Conservation (phyloP, 2,329 filamentous ascomycete species). For the Cladosporium velox region DNA sequence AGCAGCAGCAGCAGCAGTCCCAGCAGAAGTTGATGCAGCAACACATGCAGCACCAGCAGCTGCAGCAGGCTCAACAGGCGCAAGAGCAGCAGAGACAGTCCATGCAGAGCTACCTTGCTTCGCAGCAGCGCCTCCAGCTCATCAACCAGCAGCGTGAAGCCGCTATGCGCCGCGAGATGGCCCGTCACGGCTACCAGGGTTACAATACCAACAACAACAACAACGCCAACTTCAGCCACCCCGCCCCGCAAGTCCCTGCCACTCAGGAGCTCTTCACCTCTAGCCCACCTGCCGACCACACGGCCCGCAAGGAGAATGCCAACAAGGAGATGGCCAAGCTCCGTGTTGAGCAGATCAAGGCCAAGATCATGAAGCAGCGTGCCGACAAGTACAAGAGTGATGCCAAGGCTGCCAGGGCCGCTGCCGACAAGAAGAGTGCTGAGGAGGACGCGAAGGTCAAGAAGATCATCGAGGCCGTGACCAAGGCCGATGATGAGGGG, state of each 20-base stretch:
- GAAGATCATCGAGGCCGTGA: conserved; percentile 33
- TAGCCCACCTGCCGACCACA: background rate
- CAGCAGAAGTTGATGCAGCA: background rate
- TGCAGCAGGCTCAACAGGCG: conserved; percentile 21
- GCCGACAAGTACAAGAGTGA: conserved; percentile 31
- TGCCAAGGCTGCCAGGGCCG: conserved; percentile 29
- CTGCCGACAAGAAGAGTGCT: conserved; percentile 33
- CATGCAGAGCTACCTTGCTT: conserved; percentile 12
- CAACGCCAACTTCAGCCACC: conserved; percentile 15
- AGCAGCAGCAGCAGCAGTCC: conserved; percentile 1
- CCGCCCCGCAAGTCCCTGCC: background rate
- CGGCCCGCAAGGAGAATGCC: conserved; percentile 20
- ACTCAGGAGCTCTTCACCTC: background rate
- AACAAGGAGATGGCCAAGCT: conserved; percentile 34
- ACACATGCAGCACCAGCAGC: conserved; percentile 24
- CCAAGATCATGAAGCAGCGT: conserved; percentile 36
- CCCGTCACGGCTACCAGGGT: background rate
- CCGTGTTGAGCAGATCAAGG: conserved; percentile 37
- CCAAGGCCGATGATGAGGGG: conserved; percentile 36
- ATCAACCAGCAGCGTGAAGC: conserved; percentile 16
- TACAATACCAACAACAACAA: background rate
- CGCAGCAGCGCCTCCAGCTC: conserved; percentile 15
- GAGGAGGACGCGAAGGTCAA: conserved; percentile 33
- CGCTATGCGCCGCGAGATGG: conserved; percentile 1
- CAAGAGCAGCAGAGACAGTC: background rate